Conservation (phyloP, 169 alveolate species). For the Babesia caballi region DNA sequence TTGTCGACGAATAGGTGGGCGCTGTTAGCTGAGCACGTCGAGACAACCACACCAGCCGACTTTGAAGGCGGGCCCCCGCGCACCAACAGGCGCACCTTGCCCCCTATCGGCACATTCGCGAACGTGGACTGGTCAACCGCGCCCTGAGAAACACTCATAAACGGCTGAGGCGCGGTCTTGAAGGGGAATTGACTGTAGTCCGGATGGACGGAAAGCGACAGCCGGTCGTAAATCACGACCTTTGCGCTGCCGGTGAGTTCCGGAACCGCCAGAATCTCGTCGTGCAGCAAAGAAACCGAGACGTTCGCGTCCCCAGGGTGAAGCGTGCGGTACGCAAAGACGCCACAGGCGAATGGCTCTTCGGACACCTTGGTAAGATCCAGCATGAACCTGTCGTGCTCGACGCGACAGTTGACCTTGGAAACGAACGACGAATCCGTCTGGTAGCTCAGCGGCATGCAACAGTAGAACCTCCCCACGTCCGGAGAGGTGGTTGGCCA, state of each 20-base stretch:
- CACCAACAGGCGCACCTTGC: slow-evolving; percentile 29
- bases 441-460: slow-evolving; percentile 9
- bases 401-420: slow-evolving; percentile 26
- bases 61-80: slow-evolving; percentile 46
- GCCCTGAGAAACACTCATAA: slow-evolving; percentile 2
- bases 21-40: not conserved
- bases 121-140: not conserved
- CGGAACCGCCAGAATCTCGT: not conserved
- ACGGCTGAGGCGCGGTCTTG: slow-evolving; percentile 17
- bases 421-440: not conserved
- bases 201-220: slow-evolving; percentile 16
- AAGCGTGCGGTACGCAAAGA: not conserved
- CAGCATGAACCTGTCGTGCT: slow-evolving; percentile 19
- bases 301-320: slow-evolving; percentile 21
- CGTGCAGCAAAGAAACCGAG: slow-evolving; percentile 6
- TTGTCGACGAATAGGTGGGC: not conserved
- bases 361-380: not conserved
- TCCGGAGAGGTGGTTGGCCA: not conserved
- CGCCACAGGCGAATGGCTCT: slow-evolving; percentile 6
- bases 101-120: slow-evolving; percentile 46
- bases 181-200: slow-evolving; percentile 14
- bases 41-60: not conserved
- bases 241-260: slow-evolving; percentile 9
- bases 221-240: slow-evolving; percentile 9
- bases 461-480: not conserved